These are phyloP conservation scores for Chytriomyces sp. DNA, from an alignment of 192 early-diverging fungal genomes.

Conservation along the genomic window DNA sequence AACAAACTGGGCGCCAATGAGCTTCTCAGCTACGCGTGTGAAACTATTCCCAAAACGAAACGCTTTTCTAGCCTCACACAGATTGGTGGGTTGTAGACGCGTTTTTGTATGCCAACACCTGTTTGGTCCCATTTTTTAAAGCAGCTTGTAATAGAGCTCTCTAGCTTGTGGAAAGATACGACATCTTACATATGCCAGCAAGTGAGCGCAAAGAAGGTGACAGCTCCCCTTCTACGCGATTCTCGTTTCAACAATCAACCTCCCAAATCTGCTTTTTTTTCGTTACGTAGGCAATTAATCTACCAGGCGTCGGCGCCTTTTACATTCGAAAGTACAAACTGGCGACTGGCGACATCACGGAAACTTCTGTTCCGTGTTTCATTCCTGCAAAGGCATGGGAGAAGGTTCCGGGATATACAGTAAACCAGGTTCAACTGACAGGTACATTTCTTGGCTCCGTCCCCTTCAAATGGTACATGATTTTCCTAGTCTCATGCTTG, in stretches of 20 bases:
- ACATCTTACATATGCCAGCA: conserved; percentile 29
- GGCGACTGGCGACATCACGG: conserved; percentile 20
- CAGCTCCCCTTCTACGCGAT: neutral
- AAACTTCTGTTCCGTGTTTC: conserved; percentile 32
- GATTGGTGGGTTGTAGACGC: conserved; percentile 27
- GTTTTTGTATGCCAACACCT: neutral
- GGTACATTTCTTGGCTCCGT: neutral
- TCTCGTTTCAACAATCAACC: no score
- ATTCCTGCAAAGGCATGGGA: conserved; percentile 46
- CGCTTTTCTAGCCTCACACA: conserved; percentile 46
- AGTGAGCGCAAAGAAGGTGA: conserved; percentile 40
- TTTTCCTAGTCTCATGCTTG: neutral
- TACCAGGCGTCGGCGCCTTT: conserved; percentile 50
- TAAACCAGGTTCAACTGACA: neutral
- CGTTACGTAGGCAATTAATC: conserved; percentile 43
- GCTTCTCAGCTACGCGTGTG: conserved; percentile 38
- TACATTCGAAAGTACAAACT: conserved; percentile 32
- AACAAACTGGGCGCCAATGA: conserved; percentile 41
- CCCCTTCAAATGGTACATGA: neutral
- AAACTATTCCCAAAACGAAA: conserved; percentile 42
- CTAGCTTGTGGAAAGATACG: conserved; percentile 41
- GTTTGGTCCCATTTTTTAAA: neutral
- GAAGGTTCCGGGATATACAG: conserved; percentile 45
- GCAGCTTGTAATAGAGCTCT: conserved; percentile 33
- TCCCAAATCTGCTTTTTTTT: no score